Conservation (phyloP, 441 rosid species). For the Populus hybrid region DNA sequence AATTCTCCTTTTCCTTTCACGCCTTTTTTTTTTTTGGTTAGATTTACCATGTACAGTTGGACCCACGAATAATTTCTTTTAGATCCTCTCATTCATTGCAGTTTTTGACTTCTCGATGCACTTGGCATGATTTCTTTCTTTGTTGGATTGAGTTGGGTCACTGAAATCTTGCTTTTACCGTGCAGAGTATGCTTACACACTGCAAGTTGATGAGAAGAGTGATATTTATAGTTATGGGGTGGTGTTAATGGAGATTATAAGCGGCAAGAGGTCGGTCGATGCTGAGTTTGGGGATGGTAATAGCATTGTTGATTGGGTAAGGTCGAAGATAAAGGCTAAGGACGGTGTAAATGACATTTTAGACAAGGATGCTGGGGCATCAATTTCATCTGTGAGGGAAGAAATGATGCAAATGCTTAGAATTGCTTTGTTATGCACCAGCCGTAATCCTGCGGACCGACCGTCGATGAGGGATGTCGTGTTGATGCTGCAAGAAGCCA, state of each 20-base stretch:
- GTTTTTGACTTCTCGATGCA: conserved; percentile 17
- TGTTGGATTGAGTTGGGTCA: background rate
- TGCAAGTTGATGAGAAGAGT: conserved; percentile 93
- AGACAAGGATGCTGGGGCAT: conserved; percentile 72
- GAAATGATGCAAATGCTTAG: conserved; percentile 87
- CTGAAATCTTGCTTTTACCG: background rate
- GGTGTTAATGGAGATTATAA: conserved; percentile 73
- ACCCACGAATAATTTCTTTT: conserved; percentile 17
- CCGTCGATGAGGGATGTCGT: conserved; percentile 97
- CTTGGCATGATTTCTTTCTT: background rate
- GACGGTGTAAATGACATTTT: conserved; percentile 55
- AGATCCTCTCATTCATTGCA: conserved; percentile 22
- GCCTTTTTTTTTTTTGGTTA: background rate
- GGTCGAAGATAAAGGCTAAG: conserved; percentile 65
- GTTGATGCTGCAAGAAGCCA: conserved; percentile 84
- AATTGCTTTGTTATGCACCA: conserved; percentile 81
- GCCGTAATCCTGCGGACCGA: conserved; percentile 74
- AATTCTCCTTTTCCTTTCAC: background rate
- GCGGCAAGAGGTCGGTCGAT: conserved; percentile 78
- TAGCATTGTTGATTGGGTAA: conserved; percentile 92
- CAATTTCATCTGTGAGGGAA: conserved; percentile 60
- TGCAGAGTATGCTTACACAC: conserved; percentile 87
- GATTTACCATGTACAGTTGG: background rate
- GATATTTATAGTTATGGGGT: conserved; percentile 95
- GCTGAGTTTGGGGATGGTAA: conserved; percentile 87